A percentile compares a stretch with the other conserved stretches of the same genome.
Evolutionary conservation across 164 flowering plant species (phyloP).

Genomic region (Umbilicus rupestris): DNA sequence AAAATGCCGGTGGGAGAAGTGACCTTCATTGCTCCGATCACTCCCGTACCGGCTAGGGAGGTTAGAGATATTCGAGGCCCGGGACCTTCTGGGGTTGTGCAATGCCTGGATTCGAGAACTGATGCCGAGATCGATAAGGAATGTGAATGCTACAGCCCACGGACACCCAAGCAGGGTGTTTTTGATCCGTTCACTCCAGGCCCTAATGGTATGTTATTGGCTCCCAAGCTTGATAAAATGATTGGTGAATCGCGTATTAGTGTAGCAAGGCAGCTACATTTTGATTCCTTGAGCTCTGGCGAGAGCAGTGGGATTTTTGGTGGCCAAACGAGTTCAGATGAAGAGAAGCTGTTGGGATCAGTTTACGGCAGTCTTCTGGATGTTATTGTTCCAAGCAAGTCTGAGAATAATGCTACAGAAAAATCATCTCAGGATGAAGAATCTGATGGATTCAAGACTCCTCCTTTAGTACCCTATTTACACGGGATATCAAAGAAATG

Average conservation of each 20-base stretch:
- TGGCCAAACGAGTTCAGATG: constrained; percentile 22
- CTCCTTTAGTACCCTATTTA: constrained; percentile 15
- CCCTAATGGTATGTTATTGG: constrained; percentile 37
- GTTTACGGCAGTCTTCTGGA: constrained; percentile 39
- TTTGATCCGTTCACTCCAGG: constrained; percentile 74
- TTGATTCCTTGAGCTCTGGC: constrained; percentile 14
- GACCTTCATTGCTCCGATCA: constrained; percentile 25
- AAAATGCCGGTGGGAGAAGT: background rate
- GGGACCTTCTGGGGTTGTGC: background rate
- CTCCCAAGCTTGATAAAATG: constrained; percentile 35
- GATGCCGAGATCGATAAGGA: background rate
- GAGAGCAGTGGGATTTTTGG: constrained; percentile 1
- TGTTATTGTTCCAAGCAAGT: constrained; percentile 27
- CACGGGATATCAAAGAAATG: constrained; percentile 48
- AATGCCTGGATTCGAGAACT: background rate
- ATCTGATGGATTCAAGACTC: constrained; percentile 29
- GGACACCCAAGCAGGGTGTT: constrained; percentile 43
- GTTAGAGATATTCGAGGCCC: constrained; percentile 19
- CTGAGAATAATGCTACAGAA: constrained; percentile 23
- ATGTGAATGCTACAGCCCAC: constrained; percentile 20
- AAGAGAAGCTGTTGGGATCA: constrained; percentile 32
- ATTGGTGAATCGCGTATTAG: constrained; percentile 15
- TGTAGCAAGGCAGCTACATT: constrained; percentile 31
- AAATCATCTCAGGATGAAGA: constrained; percentile 1
- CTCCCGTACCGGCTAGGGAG: constrained; percentile 32